Evolutionary conservation across 495 filamentous ascomycete species (phyloP).

Genomic region (Talaromyces ruber): DNA sequence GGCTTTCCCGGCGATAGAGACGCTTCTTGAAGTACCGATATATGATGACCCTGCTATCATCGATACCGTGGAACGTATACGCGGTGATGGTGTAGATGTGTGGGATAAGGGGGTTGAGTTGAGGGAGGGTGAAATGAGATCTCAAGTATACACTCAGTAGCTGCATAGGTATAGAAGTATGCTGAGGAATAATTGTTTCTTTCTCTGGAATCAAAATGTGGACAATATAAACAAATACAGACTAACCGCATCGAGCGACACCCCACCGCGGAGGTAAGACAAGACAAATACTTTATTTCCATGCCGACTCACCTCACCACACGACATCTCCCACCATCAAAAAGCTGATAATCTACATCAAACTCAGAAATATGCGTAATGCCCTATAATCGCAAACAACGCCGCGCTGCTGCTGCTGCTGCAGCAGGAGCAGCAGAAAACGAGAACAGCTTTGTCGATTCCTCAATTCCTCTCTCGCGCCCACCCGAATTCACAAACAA

Average conservation of each 20-base stretch:
- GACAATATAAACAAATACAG: background rate
- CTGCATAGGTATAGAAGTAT: no score
- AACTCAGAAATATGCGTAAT: background rate
- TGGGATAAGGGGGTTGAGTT: no score
- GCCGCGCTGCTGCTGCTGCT: slow-evolving; percentile 30
- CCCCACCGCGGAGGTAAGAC: background rate
- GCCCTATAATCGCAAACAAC: slow-evolving; percentile 36
- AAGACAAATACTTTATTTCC: background rate
- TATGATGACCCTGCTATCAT: no score
- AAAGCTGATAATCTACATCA: background rate
- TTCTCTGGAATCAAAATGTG: no score
- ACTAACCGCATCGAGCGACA: background rate
- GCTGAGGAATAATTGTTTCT: no score
- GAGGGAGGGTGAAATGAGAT: no score
- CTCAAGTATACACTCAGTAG: no score
- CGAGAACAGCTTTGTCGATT: slow-evolving; percentile 11
- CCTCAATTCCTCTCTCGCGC: slow-evolving; percentile 27
- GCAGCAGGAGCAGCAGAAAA: slow-evolving; percentile 9
- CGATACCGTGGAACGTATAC: no score
- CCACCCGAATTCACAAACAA: slow-evolving; percentile 14
- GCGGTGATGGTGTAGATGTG: no score
- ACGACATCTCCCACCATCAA: background rate
- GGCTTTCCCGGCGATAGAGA: no score
- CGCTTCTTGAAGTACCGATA: no score
- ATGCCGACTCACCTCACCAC: background rate